Evolutionary conservation across 2,329 filamentous ascomycete species (phyloP), one percentile per base, ranked within the genome.

Genomic region (Ophiosphaerella korrae): DNA sequence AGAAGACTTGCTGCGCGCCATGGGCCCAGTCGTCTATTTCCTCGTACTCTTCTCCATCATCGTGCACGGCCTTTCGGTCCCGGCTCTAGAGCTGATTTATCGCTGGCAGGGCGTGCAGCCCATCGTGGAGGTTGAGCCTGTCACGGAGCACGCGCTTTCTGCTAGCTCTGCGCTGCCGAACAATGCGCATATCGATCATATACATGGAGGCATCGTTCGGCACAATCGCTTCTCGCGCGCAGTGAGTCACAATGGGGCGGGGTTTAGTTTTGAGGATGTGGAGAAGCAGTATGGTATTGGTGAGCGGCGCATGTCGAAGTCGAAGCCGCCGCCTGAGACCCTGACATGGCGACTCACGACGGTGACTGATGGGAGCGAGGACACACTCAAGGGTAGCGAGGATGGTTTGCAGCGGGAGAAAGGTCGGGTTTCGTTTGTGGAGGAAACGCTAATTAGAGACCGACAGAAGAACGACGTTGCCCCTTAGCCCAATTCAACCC

Each of bases 21-120:
- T 80, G 68, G 58, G 67, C 2, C 76, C 76, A n/a, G 74, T 77
- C 5, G 77, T 79, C 2, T 80, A 79, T 56, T 79, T 72, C 67
- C 71, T 79, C 3, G 77, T 79, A 0, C 58, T 78, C 18, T 75
- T 77, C 62, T 78, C 74, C 38, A 78, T 80, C 53, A 55, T 79
- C 7, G 70, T 80, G 0, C 77, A 80, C 53, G 77, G 80, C 1
- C 70, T 82, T 0, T 80, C 78, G 0, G 81, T 82, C 33, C 79
- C 79, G 0, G 62, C 68, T 0, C 71, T 80, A 12, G 75, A 75
- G 50, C 33, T 67, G 4, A 58, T 75, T 38, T 81, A 80, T 62
- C 54, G 50, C 12, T 73, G 58, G 50, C 66, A 68, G 50, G 74
- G 72, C 2, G 69, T 81, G 7, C 53, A 71, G 44, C 77, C 78